Evolutionary conservation across 2,329 filamentous ascomycete species (phyloP).

Genomic region (Dactylellina leptospora): DNA sequence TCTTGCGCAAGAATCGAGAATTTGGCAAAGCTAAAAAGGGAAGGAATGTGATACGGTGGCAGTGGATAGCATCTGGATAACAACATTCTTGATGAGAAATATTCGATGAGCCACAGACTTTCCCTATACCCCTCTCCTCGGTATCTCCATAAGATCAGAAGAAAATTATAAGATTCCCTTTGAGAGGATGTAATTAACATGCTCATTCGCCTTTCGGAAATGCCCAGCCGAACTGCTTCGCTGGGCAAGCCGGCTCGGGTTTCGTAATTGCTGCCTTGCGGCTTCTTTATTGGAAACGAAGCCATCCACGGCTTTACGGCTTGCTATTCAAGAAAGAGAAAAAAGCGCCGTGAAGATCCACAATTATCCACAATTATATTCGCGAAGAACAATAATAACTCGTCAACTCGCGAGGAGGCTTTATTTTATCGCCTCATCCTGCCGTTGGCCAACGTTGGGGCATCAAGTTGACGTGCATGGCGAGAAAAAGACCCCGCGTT

Average conservation of each 20-base stretch:
- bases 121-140: too few species aligned
- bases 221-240: neutral
- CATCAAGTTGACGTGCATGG: slow-evolving; percentile 23
- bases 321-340: neutral
- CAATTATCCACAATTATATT: neutral
- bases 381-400: slow-evolving; percentile 11
- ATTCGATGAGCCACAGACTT: too few species aligned
- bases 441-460: neutral
- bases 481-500: slow-evolving; percentile 15
- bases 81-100: too few species aligned
- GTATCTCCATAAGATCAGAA: too few species aligned
- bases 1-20: too few species aligned
- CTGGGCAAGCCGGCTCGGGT: neutral
- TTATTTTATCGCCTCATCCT: slow-evolving; percentile 35
- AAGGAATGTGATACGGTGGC: too few species aligned
- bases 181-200: too few species aligned
- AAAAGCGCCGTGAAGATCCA: slow-evolving; percentile 4
- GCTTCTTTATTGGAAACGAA: slow-evolving; percentile 32
- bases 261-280: slow-evolving; percentile 35
- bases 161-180: too few species aligned
- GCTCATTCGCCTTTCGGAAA: slow-evolving; percentile 24
- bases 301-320: slow-evolving; percentile 20
- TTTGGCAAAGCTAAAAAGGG: too few species aligned
- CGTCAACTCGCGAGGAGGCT: neutral
- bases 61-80: too few species aligned